These are phyloP conservation scores for Dipteronia dyeriana DNA, from an alignment of 345 rosid genomes.

Conservation along the genomic window DNA sequence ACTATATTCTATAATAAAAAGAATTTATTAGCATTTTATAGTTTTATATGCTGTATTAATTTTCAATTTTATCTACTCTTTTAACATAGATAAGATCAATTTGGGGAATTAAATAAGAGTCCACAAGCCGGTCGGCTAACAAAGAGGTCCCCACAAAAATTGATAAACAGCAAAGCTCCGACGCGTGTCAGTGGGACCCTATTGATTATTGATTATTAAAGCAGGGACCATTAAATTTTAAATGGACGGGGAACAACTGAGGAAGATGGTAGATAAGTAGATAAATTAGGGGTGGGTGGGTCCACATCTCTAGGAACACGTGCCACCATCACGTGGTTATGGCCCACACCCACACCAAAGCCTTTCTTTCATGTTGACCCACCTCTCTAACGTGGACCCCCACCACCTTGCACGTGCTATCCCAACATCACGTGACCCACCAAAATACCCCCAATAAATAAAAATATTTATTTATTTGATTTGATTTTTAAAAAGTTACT, in stretches of 20 bases:
- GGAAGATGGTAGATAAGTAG: background rate
- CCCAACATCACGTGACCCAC: slow-evolving; percentile 8
- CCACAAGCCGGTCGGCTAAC: background rate
- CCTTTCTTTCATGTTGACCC: slow-evolving; percentile 12
- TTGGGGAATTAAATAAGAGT: background rate
- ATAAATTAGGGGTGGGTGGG: background rate
- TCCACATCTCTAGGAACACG: slow-evolving; percentile 3
- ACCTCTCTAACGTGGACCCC: background rate
- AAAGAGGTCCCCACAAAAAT: background rate
- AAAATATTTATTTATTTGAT: too few relatives aligned
- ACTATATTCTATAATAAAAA: too few relatives aligned
- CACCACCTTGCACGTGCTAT: background rate
- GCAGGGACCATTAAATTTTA: background rate
- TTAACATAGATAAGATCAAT: background rate
- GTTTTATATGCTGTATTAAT: too few relatives aligned
- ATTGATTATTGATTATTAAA: too few relatives aligned
- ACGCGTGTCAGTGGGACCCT: slow-evolving; percentile 16
- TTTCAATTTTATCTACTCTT: too few relatives aligned
- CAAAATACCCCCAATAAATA: background rate
- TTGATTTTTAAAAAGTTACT: too few relatives aligned
- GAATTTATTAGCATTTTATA: too few relatives aligned
- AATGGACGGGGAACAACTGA: too few relatives aligned
- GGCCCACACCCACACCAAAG: slow-evolving; percentile 12
- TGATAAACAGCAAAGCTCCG: background rate
- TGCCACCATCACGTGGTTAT: slow-evolving; percentile 17